Base-by-base conservation (phyloP, 2,329 filamentous ascomycete genomes). In the Zymoseptoria passerinii region DNA sequence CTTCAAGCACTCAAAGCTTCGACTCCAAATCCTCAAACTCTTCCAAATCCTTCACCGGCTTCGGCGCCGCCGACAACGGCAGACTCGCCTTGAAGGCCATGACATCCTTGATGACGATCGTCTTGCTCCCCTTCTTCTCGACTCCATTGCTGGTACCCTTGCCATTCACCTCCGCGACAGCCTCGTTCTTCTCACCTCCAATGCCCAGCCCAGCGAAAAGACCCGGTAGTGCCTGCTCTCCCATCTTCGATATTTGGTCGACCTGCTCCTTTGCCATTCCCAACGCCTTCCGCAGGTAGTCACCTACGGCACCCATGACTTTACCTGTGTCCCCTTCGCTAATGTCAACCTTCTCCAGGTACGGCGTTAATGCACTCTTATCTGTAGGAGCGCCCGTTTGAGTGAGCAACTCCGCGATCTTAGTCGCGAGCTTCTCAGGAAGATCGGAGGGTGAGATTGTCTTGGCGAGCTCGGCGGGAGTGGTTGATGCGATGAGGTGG, bases 11-110 rank as follows among this genome's bases (percentile, higher is more conserved):
- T 54, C 63, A 73, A 16, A 96, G 80, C 77, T 96, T 96, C 13
- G 89, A 77, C 63, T 89, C 90, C 60, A 86, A 78, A 60, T 96
- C 92, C 71, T 96, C 89, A 73, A 92, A 97, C 68, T 91, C 88
- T 61, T 81, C 87, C 57, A 97, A 73, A 64, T 94, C 87, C 69
- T 82, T 86, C 28, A 89, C 83, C 0, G 92, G 83, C 61, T 80
- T 80, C 1, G 91, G 84, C 0, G 89, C 92, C 20, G 82, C 80
- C 63, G 86, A 94, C 28, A 90, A 81, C 59, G 82, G 77, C 67
- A 96, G 78, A 13, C 83, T 79, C 0, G 89, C 85, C 79, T 94
- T 95, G 81, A 87, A 96, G 28, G 83, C 81, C 61, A 87, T 81
- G 2, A 96, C 87, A 70, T 95, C 89, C 52, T 83, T 84, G 67